Evolutionary conservation across 345 rosid species (phyloP), one percentile per base, ranked within the genome.

Genomic region (Eucalyptus pauciflora): DNA sequence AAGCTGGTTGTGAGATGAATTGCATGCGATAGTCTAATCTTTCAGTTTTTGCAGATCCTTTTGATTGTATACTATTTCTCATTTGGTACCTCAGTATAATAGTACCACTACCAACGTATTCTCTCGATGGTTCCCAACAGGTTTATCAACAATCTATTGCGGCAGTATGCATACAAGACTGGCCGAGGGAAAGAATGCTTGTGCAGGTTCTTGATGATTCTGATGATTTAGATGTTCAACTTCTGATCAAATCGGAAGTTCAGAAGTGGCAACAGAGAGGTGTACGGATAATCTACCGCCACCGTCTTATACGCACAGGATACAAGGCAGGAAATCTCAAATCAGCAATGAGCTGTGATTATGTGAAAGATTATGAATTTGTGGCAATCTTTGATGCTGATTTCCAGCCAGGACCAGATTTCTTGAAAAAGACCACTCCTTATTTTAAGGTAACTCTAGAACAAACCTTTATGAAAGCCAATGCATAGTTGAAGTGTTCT

Each of bases 311-410:
- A 62, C 95, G 97, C 58, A 94, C 98, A 6, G 99, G 99, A 86
- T 97, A 95, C 92, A 97, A 97, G 93, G 99, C 99, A 14, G 99
- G 99, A 86, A 97, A 97, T 90, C 98, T 97, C 88, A 97, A 96
- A 91, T 96, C 99, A 93, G 99, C 99, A 87, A 96, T 97, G 99
- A 90, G 91, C 89, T 97, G 98, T 88, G 98, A 96, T 58, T 97
- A 97, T 88, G 97, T 97, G 5, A 94, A 96, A 90, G 95, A 96
- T 90, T 97, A 94, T 25, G 98, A 97, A 90, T 97, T 93, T 91
- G 99, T 97, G 87, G 94, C 99, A 15, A 96, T 96, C 88, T 96
- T 96, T 90, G 99, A 96, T 86, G 96, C 99, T 16, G 99, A 96
- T 94, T 97, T 97, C 92, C 99, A 96, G 94, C 99, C 99, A 27